Evolutionary conservation across 768 basidiomycete species (phyloP).

Genomic region (Leucosporidium scottii): DNA sequence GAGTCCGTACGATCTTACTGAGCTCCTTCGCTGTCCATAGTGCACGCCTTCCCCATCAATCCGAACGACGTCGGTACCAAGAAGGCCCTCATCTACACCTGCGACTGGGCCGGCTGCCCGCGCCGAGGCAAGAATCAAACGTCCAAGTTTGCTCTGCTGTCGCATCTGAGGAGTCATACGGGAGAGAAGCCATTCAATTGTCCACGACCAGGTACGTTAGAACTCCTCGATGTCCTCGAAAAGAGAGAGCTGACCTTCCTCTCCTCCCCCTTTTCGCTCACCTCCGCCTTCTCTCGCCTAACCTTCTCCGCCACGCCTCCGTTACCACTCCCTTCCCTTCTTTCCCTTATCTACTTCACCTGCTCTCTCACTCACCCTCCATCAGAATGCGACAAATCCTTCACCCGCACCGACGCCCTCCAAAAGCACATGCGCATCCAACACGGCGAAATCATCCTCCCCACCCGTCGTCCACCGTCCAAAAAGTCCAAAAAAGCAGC

Average conservation of each 20-base stretch:
- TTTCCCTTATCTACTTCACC: neutral
- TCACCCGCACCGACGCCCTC: conserved; percentile 88
- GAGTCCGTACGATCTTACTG: neutral
- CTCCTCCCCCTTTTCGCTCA: too few species aligned
- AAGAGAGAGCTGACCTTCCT: too few species aligned
- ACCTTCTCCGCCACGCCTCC: neutral
- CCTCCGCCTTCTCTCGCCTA: neutral
- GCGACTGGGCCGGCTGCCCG: conserved; percentile 78
- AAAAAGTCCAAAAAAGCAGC: conserved; percentile 1
- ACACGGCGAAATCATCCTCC: conserved; percentile 71
- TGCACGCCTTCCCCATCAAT: conserved; percentile 18
- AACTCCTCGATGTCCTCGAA: too few species aligned
- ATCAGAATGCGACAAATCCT: conserved; percentile 86
- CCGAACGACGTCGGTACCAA: conserved; percentile 62
- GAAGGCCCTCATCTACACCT: conserved; percentile 69
- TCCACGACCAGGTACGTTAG: conserved; percentile 59
- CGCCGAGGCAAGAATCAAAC: conserved; percentile 77
- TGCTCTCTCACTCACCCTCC: neutral
- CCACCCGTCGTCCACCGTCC: conserved; percentile 50
- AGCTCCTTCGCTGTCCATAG: neutral
- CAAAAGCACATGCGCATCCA: conserved; percentile 73
- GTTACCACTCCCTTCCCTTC: neutral
- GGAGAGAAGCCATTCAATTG: conserved; percentile 92
- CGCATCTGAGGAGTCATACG: conserved; percentile 84
- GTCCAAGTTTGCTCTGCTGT: conserved; percentile 80